Evolutionary conservation across 192 early-diverging fungal genomes (phyloP), one percentile per base, ranked within the genome.

Genomic region (Blastocladiella britannica): DNA sequence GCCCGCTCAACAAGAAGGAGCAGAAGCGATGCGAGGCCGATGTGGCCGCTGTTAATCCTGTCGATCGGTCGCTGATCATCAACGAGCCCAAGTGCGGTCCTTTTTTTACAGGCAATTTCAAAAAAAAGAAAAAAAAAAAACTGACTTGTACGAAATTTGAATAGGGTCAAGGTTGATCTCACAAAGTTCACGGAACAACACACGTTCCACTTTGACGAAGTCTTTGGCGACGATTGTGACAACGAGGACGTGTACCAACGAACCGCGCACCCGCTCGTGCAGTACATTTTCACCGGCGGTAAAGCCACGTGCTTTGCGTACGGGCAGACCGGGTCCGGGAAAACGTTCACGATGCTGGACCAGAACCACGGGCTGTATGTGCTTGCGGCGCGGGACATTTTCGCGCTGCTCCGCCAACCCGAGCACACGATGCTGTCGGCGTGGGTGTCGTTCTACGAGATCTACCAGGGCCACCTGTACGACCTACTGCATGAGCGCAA

Each of bases 281-380:
- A 92, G 53, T 94, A 93, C 65, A 81, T 95, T 25, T 98, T 98
- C 56, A 64, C 72, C 26, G 94, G 94, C 0, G 94, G 94, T 60
- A 95, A 94, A 57, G 91, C 91, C 0, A 98, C 94, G 8, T 96
- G 92, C 63, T 98, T 98, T 83, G 94, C 92, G 29, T 28, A 59
- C 67, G 87, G 90, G 0, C 89, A 93, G 61, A 91, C 87, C 5
- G 90, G 91, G 54, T 82, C 77, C 59, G 95, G 95, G 28, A 98
- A 98, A 65, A 98, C 92, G 0, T 88, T 76, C 72, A 98, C 95
- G 5, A 98, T 96, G 92, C 73, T 96, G 63, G 88, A 94, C 64
- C 72, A 73, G 25, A 74, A 70, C 5, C 74, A 88, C 59, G 95
- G 93, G 3, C 78, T 96, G 20, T 98, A 96, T 57, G 87, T 93